Evolutionary conservation across 2,329 filamentous ascomycete species (phyloP).

Genomic region (Diaporthe longicolla): DNA sequence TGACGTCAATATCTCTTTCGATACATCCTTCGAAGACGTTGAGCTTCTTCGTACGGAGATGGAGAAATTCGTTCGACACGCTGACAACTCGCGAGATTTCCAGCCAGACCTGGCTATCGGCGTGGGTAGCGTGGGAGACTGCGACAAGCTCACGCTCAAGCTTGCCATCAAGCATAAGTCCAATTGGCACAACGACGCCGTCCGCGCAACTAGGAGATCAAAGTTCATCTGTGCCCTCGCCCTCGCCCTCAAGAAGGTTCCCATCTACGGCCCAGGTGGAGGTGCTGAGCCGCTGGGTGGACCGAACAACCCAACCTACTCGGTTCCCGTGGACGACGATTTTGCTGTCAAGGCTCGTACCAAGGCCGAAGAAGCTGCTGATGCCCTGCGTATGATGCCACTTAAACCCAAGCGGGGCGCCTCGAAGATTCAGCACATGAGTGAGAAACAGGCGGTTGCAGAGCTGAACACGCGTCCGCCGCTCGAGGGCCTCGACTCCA

Average conservation of each 20-base stretch:
- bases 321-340: conserved; percentile 79
- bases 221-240: conserved; percentile 98
- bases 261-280: conserved; percentile 86
- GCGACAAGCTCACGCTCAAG: conserved; percentile 88
- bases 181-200: conserved; percentile 89
- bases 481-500: conserved; percentile 28
- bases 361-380: conserved; percentile 71
- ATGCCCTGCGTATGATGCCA: conserved; percentile 76
- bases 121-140: conserved; percentile 82
- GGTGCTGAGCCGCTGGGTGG: conserved; percentile 72
- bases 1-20: conserved; percentile 84
- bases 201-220: conserved; percentile 85
- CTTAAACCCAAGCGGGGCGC: conserved; percentile 43
- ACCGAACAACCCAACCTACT: conserved; percentile 84
- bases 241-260: conserved; percentile 86
- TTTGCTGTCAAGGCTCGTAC: conserved; percentile 76
- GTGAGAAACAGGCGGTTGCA: conserved; percentile 48
- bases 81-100: conserved; percentile 93
- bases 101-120: conserved; percentile 85
- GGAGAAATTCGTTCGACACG: conserved; percentile 83
- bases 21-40: conserved; percentile 90
- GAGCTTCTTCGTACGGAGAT: conserved; percentile 88
- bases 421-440: conserved; percentile 44
- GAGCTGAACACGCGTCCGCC: conserved; percentile 47
- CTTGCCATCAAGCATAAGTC: conserved; percentile 93